Base-by-base conservation (phyloP, 257 asterid species). In the Thymus quinquecostatus region DNA sequence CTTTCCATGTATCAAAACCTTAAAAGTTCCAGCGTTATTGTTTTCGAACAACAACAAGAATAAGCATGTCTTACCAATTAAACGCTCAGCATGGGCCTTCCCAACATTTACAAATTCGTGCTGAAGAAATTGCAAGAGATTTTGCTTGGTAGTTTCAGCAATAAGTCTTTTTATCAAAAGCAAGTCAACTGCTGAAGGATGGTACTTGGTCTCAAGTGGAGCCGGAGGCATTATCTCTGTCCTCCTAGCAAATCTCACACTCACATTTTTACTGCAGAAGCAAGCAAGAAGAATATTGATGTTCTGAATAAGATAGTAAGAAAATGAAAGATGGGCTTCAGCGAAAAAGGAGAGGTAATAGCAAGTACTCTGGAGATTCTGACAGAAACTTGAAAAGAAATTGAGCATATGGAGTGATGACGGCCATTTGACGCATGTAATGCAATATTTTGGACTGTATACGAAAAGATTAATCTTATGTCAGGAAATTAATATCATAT, bases 341-440 rank as follows among this genome's bases (percentile, higher is more conserved):
- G 66, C 63, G 67, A 44, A 70, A 61, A 69, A 60, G 71, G 76
- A 64, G 63, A 61, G 32, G 74, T 57, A 67, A 68, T 78, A 75
- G 83, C 66, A 43, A 73, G 64, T 92, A 92, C 97, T 92, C 97
- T 21, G 96, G 89, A 45, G 93, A 62, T 75, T 89, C 97, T 32
- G 97, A 87, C 29, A 89, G 64, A 75, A 92, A 92, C 87, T 86
- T 86, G 86, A 92, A 92, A 68, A 85, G 87, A 81, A 92, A 89
- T 78, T 92, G 93, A 7, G 97, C 90, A 79, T 92, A 92, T 45
- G 97, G 97, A 48, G 97, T 92, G 78, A 92, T 92, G 81, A 89
- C 96, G 76, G 96, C 97, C 92, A 92, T 92, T 83, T 92, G 96
- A 53, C 97, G 97, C 97, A 89, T 92, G 78, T 92, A 92, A 41